A percentile compares a stretch with the other conserved stretches of the same genome.
These are phyloP conservation scores for Ascochyta pisi DNA, from an alignment of 2,329 filamentous ascomycete species.

Conservation along the genomic window DNA sequence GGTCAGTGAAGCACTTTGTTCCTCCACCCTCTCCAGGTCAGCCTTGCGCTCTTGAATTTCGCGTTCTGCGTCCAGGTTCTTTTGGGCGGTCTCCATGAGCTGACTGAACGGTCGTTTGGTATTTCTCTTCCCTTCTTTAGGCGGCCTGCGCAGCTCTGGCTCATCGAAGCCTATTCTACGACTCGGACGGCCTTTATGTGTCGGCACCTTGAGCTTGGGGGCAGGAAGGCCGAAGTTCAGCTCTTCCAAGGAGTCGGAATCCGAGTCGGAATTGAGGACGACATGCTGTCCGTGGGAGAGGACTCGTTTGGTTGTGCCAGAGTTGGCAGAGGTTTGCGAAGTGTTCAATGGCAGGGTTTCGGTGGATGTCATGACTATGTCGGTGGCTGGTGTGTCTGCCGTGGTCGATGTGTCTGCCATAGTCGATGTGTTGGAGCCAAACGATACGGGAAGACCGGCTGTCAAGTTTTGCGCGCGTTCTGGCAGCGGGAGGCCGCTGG, in stretches of 20 bases:
- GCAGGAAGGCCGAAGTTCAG: constrained; percentile 54
- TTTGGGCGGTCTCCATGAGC: constrained; percentile 35
- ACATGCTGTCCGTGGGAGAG: constrained; percentile 60
- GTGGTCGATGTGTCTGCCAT: background rate
- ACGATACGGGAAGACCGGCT: background rate
- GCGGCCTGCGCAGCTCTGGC: constrained; percentile 32
- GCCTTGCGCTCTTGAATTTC: constrained; percentile 37
- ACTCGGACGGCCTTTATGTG: constrained; percentile 18
- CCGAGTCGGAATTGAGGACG: constrained; percentile 71
- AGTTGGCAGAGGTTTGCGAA: constrained; percentile 39
- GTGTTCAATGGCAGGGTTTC: constrained; percentile 6
- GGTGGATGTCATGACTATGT: constrained; percentile 1
- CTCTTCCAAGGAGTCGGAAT: constrained; percentile 56
- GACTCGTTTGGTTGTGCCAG: constrained; percentile 54
- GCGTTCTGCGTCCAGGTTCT: constrained; percentile 33
- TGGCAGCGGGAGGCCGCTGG: background rate
- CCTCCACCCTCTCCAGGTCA: constrained; percentile 31
- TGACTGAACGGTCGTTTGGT: constrained; percentile 28
- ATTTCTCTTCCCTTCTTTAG: constrained; percentile 20
- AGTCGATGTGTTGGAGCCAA: background rate
- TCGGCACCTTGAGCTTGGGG: constrained; percentile 17
- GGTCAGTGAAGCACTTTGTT: constrained; percentile 12
- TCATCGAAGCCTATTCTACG: constrained; percentile 18
- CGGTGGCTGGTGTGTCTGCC: constrained; percentile 14
- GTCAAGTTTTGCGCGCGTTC: background rate